Conservation (phyloP, 2,329 filamentous ascomycete species). For the Coniochaeta ligniaria region DNA sequence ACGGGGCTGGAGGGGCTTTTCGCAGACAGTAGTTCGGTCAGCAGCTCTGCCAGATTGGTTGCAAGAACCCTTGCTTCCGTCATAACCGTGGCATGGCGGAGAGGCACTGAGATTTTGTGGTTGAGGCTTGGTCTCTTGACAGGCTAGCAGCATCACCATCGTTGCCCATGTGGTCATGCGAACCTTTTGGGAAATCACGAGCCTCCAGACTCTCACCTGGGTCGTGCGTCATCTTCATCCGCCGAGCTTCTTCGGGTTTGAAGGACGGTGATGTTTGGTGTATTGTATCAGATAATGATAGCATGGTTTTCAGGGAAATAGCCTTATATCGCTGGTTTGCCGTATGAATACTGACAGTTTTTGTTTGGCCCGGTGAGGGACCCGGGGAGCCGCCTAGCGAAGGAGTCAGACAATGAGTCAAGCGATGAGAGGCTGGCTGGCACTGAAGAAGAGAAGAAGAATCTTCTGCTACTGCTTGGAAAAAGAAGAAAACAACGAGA, state of each 20-base stretch:
- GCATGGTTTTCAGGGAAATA: neutral
- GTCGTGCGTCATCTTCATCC: neutral
- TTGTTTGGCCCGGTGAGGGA: neutral
- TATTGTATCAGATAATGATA: neutral
- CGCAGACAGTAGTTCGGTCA: slow-evolving; percentile 1
- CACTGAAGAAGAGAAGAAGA: neutral
- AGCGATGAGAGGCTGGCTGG: neutral
- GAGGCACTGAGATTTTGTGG: neutral
- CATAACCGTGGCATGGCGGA: neutral
- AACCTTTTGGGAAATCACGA: neutral
- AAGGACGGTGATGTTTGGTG: neutral
- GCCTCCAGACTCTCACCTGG: neutral
- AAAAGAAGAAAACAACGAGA: neutral
- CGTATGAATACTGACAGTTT: neutral
- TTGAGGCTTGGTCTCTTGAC: neutral
- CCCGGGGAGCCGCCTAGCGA: neutral
- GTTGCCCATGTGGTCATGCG: neutral
- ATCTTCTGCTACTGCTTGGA: neutral
- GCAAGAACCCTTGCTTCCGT: slow-evolving; percentile 1
- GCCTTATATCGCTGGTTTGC: neutral
- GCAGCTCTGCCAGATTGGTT: slow-evolving; percentile 1
- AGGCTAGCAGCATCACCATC: neutral
- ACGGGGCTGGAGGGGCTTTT: slow-evolving; percentile 19
- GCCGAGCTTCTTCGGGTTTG: neutral
- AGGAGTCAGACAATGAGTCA: neutral